Evolutionary conservation across 129 eudicot species (phyloP).

Genomic region (Tanacetum coccineum): DNA sequence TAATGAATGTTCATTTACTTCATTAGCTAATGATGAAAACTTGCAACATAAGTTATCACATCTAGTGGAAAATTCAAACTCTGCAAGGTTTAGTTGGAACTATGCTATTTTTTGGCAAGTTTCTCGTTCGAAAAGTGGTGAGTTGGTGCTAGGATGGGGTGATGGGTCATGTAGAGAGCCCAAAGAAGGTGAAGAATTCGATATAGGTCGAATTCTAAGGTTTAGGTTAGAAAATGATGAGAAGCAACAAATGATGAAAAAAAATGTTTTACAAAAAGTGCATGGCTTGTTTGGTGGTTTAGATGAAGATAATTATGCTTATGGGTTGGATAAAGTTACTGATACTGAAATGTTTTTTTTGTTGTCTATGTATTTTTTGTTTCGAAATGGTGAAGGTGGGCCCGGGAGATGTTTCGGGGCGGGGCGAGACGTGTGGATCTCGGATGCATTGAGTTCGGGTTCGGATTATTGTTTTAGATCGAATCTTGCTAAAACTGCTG

Average conservation of each 20-base stretch:
- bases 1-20: conserved; percentile 63
- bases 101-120: conserved; percentile 90
- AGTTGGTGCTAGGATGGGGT: conserved; percentile 91
- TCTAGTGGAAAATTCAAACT: conserved; percentile 73
- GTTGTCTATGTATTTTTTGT: conserved; percentile 84
- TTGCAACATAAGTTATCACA: conserved; percentile 79
- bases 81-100: conserved; percentile 72
- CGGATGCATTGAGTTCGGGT: conserved; percentile 41
- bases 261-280: conserved; percentile 68
- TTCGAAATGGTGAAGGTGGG: conserved; percentile 70
- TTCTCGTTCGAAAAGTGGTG: conserved; percentile 62
- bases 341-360: conserved; percentile 87
- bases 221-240: conserved; percentile 55
- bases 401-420: conserved; percentile 70
- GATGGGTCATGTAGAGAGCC: conserved; percentile 95
- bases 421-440: conserved; percentile 63
- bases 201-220: conserved; percentile 36
- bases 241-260: conserved; percentile 64
- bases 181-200: conserved; percentile 61
- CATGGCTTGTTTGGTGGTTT: conserved; percentile 59
- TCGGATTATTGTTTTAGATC: conserved; percentile 71
- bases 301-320: conserved; percentile 79
- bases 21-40: conserved; percentile 63
- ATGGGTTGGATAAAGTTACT: conserved; percentile 81
- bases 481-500: conserved; percentile 72